phyloP scores from a whole-genome alignment of 1,284 basidiomycete species.

The Mycosarcoma maydis region DNA sequence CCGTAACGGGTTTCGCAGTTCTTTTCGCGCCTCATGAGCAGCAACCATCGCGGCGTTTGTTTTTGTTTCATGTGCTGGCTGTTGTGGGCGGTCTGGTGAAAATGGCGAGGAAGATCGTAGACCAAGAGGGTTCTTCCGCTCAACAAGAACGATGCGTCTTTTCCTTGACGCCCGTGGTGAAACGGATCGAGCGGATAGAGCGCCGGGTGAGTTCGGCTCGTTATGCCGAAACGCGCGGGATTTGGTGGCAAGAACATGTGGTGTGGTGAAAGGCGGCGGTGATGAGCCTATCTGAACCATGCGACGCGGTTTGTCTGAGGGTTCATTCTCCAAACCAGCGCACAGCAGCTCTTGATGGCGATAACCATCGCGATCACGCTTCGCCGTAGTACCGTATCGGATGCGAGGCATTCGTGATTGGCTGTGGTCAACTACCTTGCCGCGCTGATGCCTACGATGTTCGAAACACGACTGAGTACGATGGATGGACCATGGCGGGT shows the following conservation, averaged over 20 bases:
- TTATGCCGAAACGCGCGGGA: neutral
- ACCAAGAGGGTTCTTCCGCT: conserved; percentile 9
- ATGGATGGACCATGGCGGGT: no score
- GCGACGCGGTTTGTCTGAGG: conserved; percentile 12
- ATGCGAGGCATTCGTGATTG: conserved; percentile 5
- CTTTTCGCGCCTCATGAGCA: no score
- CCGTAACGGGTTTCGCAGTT: no score
- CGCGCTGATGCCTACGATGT: neutral
- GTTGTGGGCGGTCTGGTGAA: conserved; percentile 1
- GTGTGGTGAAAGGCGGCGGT: conserved; percentile 25
- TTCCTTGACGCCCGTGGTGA: conserved; percentile 13
- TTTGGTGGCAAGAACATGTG: conserved; percentile 2
- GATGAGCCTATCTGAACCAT: conserved; percentile 23
- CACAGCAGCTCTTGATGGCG: neutral
- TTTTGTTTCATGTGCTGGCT: neutral
- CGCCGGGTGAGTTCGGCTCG: neutral
- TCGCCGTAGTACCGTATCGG: neutral
- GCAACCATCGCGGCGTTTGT: conserved; percentile 1
- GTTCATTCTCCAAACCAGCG: neutral
- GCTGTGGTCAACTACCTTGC: neutral
- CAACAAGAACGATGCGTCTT: conserved; percentile 5
- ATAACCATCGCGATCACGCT: neutral
- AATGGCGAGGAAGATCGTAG: conserved; percentile 19
- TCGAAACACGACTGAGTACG: no score
- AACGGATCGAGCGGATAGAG: no score